phyloP scores from a whole-genome alignment of 139 green algal species.

The Micractinium sp. region DNA sequence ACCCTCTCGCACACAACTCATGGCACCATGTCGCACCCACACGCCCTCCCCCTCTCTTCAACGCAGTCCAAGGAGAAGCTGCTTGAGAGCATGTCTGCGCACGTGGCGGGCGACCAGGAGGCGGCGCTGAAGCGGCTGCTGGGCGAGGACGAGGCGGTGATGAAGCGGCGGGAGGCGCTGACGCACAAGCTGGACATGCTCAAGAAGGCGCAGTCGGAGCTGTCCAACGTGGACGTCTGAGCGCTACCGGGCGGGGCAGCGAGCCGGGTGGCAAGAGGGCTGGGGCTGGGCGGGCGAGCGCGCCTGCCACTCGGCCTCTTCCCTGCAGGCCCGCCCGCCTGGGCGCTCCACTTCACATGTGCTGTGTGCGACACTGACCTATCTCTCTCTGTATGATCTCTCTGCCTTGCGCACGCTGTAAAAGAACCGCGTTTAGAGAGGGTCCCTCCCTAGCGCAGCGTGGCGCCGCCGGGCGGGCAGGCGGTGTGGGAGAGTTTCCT shows the following conservation, averaged over 20 bases:
- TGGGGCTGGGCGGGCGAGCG: not conserved
- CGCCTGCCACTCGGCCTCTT: not conserved
- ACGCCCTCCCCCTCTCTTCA: constrained; percentile 3
- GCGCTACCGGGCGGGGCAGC: not conserved
- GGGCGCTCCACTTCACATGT: not conserved
- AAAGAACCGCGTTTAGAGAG: not conserved
- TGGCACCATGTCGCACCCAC: not conserved
- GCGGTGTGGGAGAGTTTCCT: not conserved
- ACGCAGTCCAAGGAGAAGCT: constrained; percentile 80
- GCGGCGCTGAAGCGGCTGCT: constrained; percentile 78
- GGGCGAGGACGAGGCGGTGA: constrained; percentile 85
- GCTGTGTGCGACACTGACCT: not conserved
- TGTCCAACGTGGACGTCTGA: constrained; percentile 48
- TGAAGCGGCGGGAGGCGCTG: constrained; percentile 65
- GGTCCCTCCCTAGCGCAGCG: no score
- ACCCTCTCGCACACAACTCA: not conserved
- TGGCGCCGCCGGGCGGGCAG: no score
- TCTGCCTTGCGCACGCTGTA: not conserved
- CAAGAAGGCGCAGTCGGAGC: constrained; percentile 46
- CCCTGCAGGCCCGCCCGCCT: not conserved
- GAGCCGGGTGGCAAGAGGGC: not conserved
- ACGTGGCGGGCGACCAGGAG: constrained; percentile 83
- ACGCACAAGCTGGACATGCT: constrained; percentile 59
- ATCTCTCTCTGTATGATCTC: not conserved
- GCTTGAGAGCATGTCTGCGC: constrained; percentile 76